Evolutionary conservation across 805 yeast species (phyloP), one percentile per base, ranked within the genome.

Genomic region (Yamadazyma olivae): DNA sequence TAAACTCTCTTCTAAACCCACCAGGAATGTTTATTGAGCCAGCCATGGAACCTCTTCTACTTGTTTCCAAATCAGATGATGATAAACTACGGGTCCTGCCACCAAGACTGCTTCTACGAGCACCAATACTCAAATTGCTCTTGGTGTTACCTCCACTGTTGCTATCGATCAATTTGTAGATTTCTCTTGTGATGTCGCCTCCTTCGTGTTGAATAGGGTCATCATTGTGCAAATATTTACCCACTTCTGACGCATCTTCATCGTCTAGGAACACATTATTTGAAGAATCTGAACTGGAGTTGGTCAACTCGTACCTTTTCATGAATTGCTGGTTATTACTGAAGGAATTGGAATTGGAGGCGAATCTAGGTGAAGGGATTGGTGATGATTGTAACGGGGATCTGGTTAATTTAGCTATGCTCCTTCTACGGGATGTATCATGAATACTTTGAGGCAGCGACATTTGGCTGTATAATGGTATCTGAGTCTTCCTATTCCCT

Each of bases 21-120:
- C 93, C 93, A 0, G 95, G 95, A 8, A 84, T 81, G 44, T 83
- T 78, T 28, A 85, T 55, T 1, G 79, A 78, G 36, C 85, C 75
- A 0, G 90, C 91, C 9, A 70, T 62, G 0, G 88, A 79, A 10
- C 77, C 78, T 32, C 85, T 62, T 48, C 89, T 65, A 21, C 44
- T 41, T 7, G 51, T 51, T 16, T 36, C 35, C 5, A 41, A 32
- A n/a, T 56, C 60, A 1, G 50, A 37, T 12, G 59, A 53, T 2
- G 61, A 47, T 17, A 53, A 48, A 22, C 64, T 57, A 7, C 55
- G 36, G 5, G 54, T 39, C 19, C 49, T 34, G 26, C 41, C 27
- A 13, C 28, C 28, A n/a, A 25, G 17, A 8, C 15, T 8, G 15
- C 6, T 7, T 25, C 28, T 25, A 25, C 17, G 8, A 6, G 28